Conservation (phyloP, 495 filamentous ascomycete species). For the Penicillium pulvis region DNA sequence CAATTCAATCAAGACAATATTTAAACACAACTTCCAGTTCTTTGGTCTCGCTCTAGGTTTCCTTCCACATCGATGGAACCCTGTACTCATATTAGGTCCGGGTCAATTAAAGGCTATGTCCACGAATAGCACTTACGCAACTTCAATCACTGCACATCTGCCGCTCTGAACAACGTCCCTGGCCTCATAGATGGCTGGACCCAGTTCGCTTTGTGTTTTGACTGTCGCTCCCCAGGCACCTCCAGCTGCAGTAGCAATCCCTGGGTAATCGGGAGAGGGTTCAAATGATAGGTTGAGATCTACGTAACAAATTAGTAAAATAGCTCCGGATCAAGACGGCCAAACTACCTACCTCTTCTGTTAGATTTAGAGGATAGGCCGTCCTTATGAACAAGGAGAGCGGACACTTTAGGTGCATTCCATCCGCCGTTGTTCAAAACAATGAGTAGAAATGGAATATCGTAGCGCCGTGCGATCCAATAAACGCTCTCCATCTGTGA, state of each 20-base stretch:
- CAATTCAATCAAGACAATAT: too few relatives aligned
- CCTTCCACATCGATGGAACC: slow-evolving; percentile 1
- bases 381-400: slow-evolving; percentile 73
- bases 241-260: slow-evolving; percentile 77
- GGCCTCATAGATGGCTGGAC: slow-evolving; percentile 16
- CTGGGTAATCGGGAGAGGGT: slow-evolving; percentile 78
- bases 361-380: slow-evolving; percentile 42
- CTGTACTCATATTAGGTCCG: not conserved
- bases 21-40: too few relatives aligned
- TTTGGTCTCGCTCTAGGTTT: not conserved
- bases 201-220: slow-evolving; percentile 15
- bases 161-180: slow-evolving; percentile 14
- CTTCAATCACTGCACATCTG: slow-evolving; percentile 26
- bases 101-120: not conserved
- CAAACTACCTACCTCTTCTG: slow-evolving; percentile 14
- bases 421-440: slow-evolving; percentile 84
- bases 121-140: slow-evolving; percentile 17
- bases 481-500: slow-evolving; percentile 81
- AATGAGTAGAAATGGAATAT: slow-evolving; percentile 85
- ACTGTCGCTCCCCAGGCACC: slow-evolving; percentile 25
- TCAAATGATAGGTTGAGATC: slow-evolving; percentile 77
- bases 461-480: slow-evolving; percentile 83
- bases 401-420: slow-evolving; percentile 73
- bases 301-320: not conserved
- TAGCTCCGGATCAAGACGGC: not conserved